Conservation (phyloP, 116 monocot species). For the Cymodocea nodosa region DNA sequence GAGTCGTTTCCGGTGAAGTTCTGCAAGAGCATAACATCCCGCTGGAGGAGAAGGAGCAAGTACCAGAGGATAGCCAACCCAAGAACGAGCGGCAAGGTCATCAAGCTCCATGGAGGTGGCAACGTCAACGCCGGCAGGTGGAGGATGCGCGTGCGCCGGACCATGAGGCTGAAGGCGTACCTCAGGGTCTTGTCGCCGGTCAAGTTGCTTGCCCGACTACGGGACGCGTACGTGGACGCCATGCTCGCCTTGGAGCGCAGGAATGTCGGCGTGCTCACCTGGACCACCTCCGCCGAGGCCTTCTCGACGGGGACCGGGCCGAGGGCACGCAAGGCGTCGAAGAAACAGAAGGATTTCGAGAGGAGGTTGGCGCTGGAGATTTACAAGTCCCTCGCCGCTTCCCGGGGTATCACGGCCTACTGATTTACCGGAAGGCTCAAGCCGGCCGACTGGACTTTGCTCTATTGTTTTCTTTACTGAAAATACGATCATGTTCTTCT, state of each 20-base stretch:
- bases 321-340: constrained; percentile 8
- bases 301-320: constrained; percentile 8
- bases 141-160: background rate
- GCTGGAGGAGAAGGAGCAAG: background rate
- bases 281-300: background rate
- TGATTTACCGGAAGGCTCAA: background rate
- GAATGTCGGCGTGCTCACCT: constrained; percentile 10
- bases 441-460: no score
- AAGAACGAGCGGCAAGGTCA: background rate
- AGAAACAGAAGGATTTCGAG: constrained; percentile 15
- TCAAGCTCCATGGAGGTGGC: background rate
- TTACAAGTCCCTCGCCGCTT: constrained; percentile 26
- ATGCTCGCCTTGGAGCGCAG: constrained; percentile 40
- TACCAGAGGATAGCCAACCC: background rate
- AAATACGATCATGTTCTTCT: no score
- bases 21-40: constrained; percentile 2
- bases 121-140: background rate
- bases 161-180: constrained; percentile 3
- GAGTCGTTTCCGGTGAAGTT: constrained; percentile 7
- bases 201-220: constrained; percentile 15
- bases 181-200: constrained; percentile 13
- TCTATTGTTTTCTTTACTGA: no score
- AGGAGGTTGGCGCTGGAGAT: constrained; percentile 34
- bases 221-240: constrained; percentile 37
- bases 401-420: background rate